Evolutionary conservation across 2,329 filamentous ascomycete species (phyloP).

Genomic region (Paracoccidioides lutzii): DNA sequence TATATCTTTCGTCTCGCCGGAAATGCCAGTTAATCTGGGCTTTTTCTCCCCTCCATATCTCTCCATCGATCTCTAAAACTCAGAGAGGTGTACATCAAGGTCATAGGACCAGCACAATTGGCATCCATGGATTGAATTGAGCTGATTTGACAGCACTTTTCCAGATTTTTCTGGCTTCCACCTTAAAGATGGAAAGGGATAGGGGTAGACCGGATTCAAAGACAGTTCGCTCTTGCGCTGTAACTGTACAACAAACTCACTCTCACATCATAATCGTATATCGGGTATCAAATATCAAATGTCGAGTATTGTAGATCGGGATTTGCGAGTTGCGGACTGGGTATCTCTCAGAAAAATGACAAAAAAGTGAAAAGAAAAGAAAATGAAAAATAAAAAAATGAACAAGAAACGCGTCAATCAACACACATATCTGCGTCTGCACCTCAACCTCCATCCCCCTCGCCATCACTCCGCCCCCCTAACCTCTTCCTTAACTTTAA

Average conservation of each 20-base stretch:
- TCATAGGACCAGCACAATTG: too few species aligned
- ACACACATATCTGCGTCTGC: neutral
- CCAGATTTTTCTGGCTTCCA: neutral
- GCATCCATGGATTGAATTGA: neutral
- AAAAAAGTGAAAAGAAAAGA: neutral
- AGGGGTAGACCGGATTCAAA: neutral
- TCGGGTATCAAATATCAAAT: neutral
- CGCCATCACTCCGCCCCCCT: constrained; percentile 16
- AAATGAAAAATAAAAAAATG: neutral
- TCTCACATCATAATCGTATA: neutral
- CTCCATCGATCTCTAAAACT: too few species aligned
- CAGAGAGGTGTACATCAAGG: too few species aligned
- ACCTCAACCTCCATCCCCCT: neutral
- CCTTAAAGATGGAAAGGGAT: neutral
- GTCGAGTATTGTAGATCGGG: neutral
- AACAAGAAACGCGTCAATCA: neutral
- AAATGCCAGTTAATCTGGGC: too few species aligned
- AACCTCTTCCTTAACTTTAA: constrained; percentile 29
- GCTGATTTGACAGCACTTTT: neutral
- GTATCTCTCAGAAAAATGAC: neutral
- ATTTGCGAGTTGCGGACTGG: neutral
- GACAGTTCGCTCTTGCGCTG: neutral
- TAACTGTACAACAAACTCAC: neutral
- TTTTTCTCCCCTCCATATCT: too few species aligned
- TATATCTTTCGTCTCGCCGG: too few species aligned